Evolutionary conservation across 2,329 filamentous ascomycete genomes (phyloP), one percentile per base, ranked within the genome.

Genomic region (Xylariomycetidae sp.): DNA sequence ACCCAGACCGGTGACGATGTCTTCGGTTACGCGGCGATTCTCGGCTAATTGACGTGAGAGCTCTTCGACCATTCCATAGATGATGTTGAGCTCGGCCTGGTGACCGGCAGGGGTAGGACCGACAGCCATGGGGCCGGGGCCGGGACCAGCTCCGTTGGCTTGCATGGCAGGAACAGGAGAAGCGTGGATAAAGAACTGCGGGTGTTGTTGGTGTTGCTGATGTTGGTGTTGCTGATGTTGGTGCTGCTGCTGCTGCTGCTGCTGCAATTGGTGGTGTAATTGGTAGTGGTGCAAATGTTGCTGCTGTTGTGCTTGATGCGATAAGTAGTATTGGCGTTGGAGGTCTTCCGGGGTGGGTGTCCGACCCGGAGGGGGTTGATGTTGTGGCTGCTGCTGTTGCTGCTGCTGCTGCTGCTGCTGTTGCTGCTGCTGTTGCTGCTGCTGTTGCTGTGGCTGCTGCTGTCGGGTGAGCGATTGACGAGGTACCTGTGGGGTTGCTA

Each of bases 61-160:
- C 52, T 80, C 76, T 50, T 83, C 79, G 9, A 83, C 78, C 72
- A 82, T 77, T 44, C 68, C 66, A 52, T 82, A 81, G 50, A 83
- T 80, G 58, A 80, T 77, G 52, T 80, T 80, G 40, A 83, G 69
- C 57, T 83, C 79, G 33, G 77, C 72, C 56, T 82, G 77, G 54
- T 83, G 78, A 30, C 77, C 78, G 13, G 78, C 79, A n/a, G 78
- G 78, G 12, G 74, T 79, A 11, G 78, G 77, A 27, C 70, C 66
- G 30, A 68, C 65, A 37, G 70, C 53, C 54, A 65, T 62, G 31
- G 45, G 67, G 39, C 65, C 66, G 19, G 59, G 61, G 17, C 63
- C 50, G 22, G 46, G 38, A 28, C 38, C 48, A 18, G 50, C 49
- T 34, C 51, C 51, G 29, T 51, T 52, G 17, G 49, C 49, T 39